Evolutionary conservation across 139 green algal genomes (phyloP), one percentile per base, ranked within the genome.

Genomic region (Ettlia oleoabundans): DNA sequence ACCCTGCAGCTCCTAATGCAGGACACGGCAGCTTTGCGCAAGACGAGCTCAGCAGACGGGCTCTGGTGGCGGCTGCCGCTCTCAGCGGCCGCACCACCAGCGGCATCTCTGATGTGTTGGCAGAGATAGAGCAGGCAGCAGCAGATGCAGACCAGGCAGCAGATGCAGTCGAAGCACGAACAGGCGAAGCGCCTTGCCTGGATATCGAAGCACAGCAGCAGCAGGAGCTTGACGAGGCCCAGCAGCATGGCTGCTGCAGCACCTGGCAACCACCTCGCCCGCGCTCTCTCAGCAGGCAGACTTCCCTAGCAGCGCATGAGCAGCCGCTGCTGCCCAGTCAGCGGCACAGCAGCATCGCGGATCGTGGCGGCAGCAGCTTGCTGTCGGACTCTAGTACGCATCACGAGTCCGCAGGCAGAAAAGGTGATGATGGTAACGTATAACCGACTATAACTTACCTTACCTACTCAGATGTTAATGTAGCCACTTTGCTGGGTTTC

Each of bases 71-170:
- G 35, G 73, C 73, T 0, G 73, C 73, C 10, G 73, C 73, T 7
- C 73, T 80, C 35, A 69, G 52, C 22, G 73, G 73, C 8, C 73
- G 73, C 73, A 68, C 52, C 24, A 28, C 33, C 35, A 80, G 73
- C 53, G 73, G 73, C 24, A 35, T 80, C 6, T 51, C 53, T 2
- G 52, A 80, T n/a, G 28, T 80, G 35, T 40, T 65, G 65, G 33
- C 65, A 72, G 70, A 42, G 33, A 43, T 24, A 63, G 15, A 19
- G n/a, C 71, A 42, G n/a, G 38, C 71, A 37, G 71, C 30, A 24
- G 47, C n/a, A n/a, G 71, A 6, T n/a, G n/a, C n/a, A n/a, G n/a
- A n/a, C n/a, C n/a, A n/a, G n/a, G n/a, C n/a, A n/a, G n/a, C n/a
- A 6, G 55, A 65, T 33, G 71, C 71, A n/a, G 71, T 22, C 21